phyloP scores from a whole-genome alignment of 2,329 filamentous ascomycete species.

The Clonostachys solani region DNA sequence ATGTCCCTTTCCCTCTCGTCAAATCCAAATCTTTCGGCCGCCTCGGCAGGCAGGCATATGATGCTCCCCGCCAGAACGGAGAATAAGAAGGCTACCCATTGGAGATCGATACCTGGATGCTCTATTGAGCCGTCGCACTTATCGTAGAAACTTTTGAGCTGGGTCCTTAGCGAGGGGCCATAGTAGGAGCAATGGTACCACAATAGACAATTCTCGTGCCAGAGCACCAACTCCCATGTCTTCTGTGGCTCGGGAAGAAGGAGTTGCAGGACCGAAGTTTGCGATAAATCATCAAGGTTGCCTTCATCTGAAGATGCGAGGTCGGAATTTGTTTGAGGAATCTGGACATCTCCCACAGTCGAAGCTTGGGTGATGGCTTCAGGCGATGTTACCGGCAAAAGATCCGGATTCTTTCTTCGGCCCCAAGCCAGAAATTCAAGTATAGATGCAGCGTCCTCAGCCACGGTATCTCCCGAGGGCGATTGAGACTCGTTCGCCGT shows the following conservation, averaged over 20 bases:
- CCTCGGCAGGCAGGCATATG: constrained; percentile 27
- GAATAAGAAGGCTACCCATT: constrained; percentile 40
- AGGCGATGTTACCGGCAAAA: constrained; percentile 11
- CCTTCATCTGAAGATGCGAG: background rate
- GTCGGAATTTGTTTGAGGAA: too few species aligned
- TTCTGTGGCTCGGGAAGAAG: constrained; percentile 10
- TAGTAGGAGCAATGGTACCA: constrained; percentile 17
- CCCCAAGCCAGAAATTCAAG: constrained; percentile 45
- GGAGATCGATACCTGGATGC: constrained; percentile 21
- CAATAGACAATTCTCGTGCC: constrained; percentile 12
- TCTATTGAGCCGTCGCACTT: constrained; percentile 21
- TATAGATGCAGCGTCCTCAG: constrained; percentile 33
- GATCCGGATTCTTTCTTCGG: constrained; percentile 31
- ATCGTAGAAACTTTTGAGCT: constrained; percentile 29
- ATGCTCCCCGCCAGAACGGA: constrained; percentile 35
- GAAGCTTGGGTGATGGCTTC: constrained; percentile 2
- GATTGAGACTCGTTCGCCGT: background rate
- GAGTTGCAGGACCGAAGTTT: constrained; percentile 10
- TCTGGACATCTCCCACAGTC: too few species aligned
- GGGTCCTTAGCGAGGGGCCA: constrained; percentile 24
- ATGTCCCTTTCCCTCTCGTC: constrained; percentile 28
- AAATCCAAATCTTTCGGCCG: constrained; percentile 36
- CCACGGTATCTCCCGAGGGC: background rate
- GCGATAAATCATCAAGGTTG: background rate
- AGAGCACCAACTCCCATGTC: constrained; percentile 12